phyloP scores from a whole-genome alignment of 257 asterid genomes.

The Apocynum venetum region DNA sequence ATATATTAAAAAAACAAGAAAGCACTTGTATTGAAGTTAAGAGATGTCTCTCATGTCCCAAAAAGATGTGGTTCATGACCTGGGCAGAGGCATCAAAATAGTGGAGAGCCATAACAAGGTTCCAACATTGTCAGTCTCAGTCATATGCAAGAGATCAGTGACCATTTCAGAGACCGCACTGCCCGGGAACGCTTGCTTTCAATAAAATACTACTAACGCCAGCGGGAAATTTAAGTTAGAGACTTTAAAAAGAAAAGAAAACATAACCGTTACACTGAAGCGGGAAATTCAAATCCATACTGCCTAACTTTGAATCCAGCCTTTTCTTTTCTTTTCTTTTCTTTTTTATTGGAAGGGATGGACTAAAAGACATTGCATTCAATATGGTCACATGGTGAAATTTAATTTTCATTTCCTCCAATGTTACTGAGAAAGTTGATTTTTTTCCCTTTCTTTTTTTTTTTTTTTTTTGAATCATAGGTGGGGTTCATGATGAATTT shows the following conservation, averaged over 20 bases:
- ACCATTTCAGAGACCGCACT: not conserved
- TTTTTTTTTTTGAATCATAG: too few relatives aligned
- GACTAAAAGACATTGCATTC: not conserved
- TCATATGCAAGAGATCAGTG: slow-evolving; percentile 1
- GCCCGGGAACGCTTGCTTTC: not conserved
- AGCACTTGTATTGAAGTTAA: too few relatives aligned
- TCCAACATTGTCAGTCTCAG: not conserved
- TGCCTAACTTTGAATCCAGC: not conserved
- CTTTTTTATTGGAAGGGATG: not conserved
- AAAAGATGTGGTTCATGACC: not conserved
- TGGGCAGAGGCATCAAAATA: not conserved
- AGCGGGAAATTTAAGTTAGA: not conserved
- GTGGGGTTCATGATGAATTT: slow-evolving; percentile 3
- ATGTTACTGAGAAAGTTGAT: not conserved
- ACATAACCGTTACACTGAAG: not conserved
- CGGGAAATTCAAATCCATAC: not conserved
- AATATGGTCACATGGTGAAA: not conserved
- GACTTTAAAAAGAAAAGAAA: too few relatives aligned
- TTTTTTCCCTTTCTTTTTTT: too few relatives aligned
- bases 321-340: too few relatives aligned
- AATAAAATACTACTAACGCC: not conserved
- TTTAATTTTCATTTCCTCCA: not conserved
- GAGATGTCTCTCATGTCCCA: not conserved
- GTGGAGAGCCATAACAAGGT: not conserved
- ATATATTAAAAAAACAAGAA: too few relatives aligned